Evolutionary conservation across 805 yeast genomes (phyloP).

Genomic region (Candida ovalis): DNA sequence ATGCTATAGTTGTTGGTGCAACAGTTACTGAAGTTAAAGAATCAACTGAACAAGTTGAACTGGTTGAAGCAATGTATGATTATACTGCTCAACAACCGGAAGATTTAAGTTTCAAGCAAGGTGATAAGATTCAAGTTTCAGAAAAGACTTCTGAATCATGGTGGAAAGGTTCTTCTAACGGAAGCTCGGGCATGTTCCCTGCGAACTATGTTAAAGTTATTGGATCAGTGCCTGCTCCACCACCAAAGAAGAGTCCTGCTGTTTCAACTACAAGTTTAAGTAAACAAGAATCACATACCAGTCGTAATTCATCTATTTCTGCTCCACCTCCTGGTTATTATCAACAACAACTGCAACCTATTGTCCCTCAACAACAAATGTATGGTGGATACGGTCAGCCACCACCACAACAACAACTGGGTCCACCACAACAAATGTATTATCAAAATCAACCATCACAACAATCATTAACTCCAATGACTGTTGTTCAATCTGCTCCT

Average conservation of each 20-base stretch:
- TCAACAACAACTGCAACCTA: constrained; percentile 20
- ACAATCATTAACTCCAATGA: constrained; percentile 19
- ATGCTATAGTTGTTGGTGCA: constrained; percentile 24
- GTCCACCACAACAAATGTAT: constrained; percentile 14
- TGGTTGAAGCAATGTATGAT: constrained; percentile 68
- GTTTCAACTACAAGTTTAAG: constrained; percentile 3
- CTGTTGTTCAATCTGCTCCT: constrained; percentile 16
- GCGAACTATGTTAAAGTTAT: constrained; percentile 67
- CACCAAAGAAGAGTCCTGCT: constrained; percentile 4
- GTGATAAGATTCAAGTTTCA: constrained; percentile 64
- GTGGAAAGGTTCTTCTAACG: constrained; percentile 77
- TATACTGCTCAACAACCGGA: constrained; percentile 71
- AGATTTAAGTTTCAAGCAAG: constrained; percentile 62
- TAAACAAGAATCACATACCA: background rate
- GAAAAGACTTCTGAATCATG: constrained; percentile 82
- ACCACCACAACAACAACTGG: background rate
- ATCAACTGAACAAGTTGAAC: constrained; percentile 26
- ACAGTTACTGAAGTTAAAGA: constrained; percentile 1
- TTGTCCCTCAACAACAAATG: background rate
- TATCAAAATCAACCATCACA: constrained; percentile 18
- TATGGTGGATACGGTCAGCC: background rate
- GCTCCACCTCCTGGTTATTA: constrained; percentile 12
- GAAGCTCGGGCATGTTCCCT: constrained; percentile 80
- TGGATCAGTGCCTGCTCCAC: constrained; percentile 13
- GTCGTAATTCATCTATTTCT: background rate